Conservation (phyloP, 306 rosid genomes). For the Vigna radiata region DNA sequence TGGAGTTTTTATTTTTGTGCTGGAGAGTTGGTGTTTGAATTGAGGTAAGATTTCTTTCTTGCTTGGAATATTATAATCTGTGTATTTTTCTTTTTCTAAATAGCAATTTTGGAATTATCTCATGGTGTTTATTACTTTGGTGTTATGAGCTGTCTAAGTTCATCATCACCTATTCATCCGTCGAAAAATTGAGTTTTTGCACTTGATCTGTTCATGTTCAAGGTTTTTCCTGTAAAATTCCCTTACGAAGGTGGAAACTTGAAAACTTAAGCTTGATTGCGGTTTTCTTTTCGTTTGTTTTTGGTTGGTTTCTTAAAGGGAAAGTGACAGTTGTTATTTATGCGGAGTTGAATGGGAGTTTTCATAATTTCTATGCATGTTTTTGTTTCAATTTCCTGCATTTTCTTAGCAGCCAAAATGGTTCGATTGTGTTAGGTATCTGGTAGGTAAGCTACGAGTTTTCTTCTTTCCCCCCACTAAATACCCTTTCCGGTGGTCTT, state of each 20-base stretch:
- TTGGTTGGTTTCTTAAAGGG: conserved; percentile 5
- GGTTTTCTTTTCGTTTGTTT: not conserved
- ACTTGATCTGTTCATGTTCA: conserved; percentile 48
- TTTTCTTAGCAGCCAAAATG: conserved; percentile 47
- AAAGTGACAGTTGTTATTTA: not conserved
- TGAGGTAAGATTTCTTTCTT: conserved; percentile 45
- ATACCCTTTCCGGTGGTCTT: conserved; percentile 31
- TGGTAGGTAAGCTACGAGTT: conserved; percentile 60
- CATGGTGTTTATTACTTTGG: not conserved
- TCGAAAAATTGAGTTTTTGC: conserved; percentile 18
- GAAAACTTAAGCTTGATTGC: conserved; percentile 3
- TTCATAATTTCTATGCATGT: conserved; percentile 17
- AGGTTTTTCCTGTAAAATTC: conserved; percentile 24
- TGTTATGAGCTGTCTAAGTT: not conserved
- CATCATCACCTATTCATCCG: not conserved
- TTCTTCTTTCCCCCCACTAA: conserved; percentile 29
- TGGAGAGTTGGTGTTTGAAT: conserved; percentile 24
- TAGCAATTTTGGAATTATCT: not conserved
- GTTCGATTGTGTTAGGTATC: conserved; percentile 53
- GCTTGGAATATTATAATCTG: not conserved
- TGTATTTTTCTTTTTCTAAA: not conserved
- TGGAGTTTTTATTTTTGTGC: not conserved
- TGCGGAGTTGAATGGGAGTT: conserved; percentile 24
- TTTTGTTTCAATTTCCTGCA: conserved; percentile 37
- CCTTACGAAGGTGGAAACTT: conserved; percentile 7